Evolutionary conservation across 1,284 basidiomycete species (phyloP), one percentile per base, ranked within the genome.

Genomic region (Phellinidium pouzarii): DNA sequence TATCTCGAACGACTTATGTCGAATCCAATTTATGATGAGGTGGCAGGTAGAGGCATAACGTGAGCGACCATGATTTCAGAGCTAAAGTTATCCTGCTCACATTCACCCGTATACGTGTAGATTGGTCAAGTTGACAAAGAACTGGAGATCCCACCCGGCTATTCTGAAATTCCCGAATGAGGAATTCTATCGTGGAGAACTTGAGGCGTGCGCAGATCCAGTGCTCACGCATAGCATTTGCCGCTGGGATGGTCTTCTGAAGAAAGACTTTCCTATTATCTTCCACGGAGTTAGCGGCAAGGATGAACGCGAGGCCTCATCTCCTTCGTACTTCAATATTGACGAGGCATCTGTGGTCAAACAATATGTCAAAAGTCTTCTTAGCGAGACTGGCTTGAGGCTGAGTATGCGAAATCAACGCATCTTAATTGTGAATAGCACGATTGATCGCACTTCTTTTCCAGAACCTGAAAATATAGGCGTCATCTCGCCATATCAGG

Each of bases 101-200:
- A 41, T n/a, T 20, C 20, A 12, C 6, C 11, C 37, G 3, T 51
- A n/a, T 19, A n/a, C 14, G n/a, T n/a, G n/a, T 8, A 34, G 31
- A 34, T 7, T 34, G 14, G 31, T 34, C 31, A 34, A 34, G 31
- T 14, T 34, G 31, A 34, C 31, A 14, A 34, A 34, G 31, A 34
- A 34, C 31, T 34, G 31, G 31, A 34, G 31, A 14, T 34, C 31
- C 2, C 81, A 84, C 59, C 56, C 61, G 0, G 68, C 71, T 0
- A 83, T 84, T 50, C 66, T 83, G 12, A 66, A 70, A 27, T 83
- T 76, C 65, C 76, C 82, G 0, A 83, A 82, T 56, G 70, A 76
- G 48, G 61, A 63, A 27, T 81, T 84, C 62, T 84, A 84, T 60
- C 64, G 65, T 7, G 67, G 68, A 40, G 77, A 78, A 44, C 70